A percentile compares a stretch with the other conserved stretches of the same genome.
Conservation (phyloP, 768 basidiomycete genomes). For the Thelephora aurantiotincta region DNA sequence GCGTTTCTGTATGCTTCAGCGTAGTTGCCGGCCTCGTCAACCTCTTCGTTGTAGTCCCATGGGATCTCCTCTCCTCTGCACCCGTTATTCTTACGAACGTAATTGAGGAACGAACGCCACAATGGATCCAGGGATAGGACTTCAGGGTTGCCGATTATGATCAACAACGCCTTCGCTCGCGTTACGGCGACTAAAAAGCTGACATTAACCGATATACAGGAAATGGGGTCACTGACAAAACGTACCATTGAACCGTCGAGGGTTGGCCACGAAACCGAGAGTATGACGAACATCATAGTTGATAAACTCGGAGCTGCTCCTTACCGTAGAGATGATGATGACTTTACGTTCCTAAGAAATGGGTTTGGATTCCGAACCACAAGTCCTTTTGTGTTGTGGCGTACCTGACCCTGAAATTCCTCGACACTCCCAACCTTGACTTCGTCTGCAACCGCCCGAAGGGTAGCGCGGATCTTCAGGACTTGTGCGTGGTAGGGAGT, state of each 20-base stretch:
- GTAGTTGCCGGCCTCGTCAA: constrained; percentile 26
- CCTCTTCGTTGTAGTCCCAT: constrained; percentile 32
- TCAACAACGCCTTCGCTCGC: constrained; percentile 42
- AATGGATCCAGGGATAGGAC: constrained; percentile 49
- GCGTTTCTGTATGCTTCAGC: constrained; percentile 13
- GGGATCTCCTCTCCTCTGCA: constrained; percentile 36
- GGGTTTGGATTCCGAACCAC: background rate
- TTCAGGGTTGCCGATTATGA: constrained; percentile 44
- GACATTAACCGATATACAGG: background rate
- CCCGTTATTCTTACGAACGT: constrained; percentile 35
- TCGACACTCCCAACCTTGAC: constrained; percentile 55
- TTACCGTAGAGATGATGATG: constrained; percentile 25
- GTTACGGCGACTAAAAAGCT: constrained; percentile 43
- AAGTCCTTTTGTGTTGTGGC: background rate
- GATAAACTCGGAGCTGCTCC: constrained; percentile 19
- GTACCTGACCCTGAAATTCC: constrained; percentile 51
- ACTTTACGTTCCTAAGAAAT: constrained; percentile 21
- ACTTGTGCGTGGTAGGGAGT: constrained; percentile 51
- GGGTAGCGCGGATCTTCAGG: constrained; percentile 26
- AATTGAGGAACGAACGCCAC: constrained; percentile 49
- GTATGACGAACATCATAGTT: constrained; percentile 15
- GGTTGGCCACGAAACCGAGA: constrained; percentile 20
- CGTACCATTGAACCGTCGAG: constrained; percentile 17
- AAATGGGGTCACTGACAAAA: background rate
- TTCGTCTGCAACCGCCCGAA: constrained; percentile 16